phyloP scores from a whole-genome alignment of 495 filamentous ascomycete species.

The Penicillium macrosclerotiorum region DNA sequence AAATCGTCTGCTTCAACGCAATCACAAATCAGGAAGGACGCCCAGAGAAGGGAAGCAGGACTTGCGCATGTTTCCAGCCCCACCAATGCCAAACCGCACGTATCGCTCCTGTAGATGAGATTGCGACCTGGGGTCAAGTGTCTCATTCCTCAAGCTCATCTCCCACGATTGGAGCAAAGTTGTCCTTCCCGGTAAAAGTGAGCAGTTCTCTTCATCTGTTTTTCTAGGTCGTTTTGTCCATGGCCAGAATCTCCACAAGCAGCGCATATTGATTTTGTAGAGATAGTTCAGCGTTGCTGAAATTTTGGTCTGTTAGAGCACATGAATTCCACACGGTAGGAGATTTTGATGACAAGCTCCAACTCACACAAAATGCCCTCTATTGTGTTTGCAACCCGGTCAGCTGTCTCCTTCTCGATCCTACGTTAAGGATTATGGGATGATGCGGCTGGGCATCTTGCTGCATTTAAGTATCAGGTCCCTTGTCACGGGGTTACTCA shows the following conservation, averaged over 20 bases:
- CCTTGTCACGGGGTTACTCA: conserved; percentile 6
- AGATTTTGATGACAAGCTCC: no score
- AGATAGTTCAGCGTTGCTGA: no score
- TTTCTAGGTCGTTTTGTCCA: conserved; percentile 16
- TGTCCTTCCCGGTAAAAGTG: conserved; percentile 7
- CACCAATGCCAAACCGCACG: conserved; percentile 38
- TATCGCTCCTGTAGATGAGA: conserved; percentile 26
- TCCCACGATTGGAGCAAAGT: conserved; percentile 12
- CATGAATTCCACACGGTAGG: no score
- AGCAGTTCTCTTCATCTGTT: conserved; percentile 11
- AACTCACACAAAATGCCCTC: no score
- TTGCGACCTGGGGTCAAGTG: neutral
- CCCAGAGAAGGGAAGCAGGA: conserved; percentile 12
- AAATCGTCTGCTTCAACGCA: neutral
- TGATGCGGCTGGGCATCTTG: neutral
- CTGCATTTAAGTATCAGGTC: neutral
- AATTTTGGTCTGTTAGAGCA: no score
- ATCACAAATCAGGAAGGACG: neutral
- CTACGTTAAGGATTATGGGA: no score
- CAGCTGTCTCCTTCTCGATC: no score
- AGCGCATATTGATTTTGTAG: conserved; percentile 18
- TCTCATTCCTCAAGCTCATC: neutral
- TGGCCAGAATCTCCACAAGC: conserved; percentile 15
- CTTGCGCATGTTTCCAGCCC: conserved; percentile 41
- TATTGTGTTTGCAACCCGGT: no score